A percentile compares a stretch with the other conserved stretches of the same genome.
phyloP scores from a whole-genome alignment of 1,284 basidiomycete genomes.

The Hortiboletus rubellus region DNA sequence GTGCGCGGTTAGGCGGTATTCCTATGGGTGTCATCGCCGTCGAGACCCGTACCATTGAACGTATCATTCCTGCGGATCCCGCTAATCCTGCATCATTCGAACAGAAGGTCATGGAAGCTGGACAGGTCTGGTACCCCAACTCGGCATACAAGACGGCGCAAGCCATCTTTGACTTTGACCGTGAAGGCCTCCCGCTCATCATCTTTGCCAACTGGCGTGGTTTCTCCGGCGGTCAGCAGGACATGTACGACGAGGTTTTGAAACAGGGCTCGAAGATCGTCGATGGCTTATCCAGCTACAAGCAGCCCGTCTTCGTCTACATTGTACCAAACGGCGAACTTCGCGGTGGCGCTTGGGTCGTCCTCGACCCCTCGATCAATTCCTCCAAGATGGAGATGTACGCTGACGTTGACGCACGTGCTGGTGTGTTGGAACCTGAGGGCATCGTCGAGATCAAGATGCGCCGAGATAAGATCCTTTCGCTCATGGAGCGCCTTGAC shows the following conservation, averaged over 20 bases:
- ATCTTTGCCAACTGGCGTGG: slow-evolving; percentile 99
- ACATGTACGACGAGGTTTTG: slow-evolving; percentile 95
- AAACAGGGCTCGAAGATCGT: slow-evolving; percentile 98
- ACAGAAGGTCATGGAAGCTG: slow-evolving; percentile 98
- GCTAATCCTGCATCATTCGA: slow-evolving; percentile 98
- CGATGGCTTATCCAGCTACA: slow-evolving; percentile 95
- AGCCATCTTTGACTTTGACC: slow-evolving; percentile 98
- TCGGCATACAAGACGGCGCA: slow-evolving; percentile 99
- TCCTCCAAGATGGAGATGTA: slow-evolving; percentile 99
- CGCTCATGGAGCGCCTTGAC: slow-evolving; percentile 95
- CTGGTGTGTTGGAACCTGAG: slow-evolving; percentile 97
- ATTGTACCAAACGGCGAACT: slow-evolving; percentile 98
- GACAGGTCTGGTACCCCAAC: slow-evolving; percentile 99
- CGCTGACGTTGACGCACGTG: slow-evolving; percentile 93
- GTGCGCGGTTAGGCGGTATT: slow-evolving; percentile 95
- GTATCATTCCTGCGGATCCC: slow-evolving; percentile 97
- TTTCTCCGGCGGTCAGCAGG: slow-evolving; percentile 99
- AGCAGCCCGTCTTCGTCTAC: slow-evolving; percentile 99
- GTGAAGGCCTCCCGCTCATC: slow-evolving; percentile 94
- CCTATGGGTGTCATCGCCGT: slow-evolving; percentile 98
- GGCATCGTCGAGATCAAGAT: slow-evolving; percentile 95
- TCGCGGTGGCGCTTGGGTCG: slow-evolving; percentile 99
- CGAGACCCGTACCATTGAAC: slow-evolving; percentile 96
- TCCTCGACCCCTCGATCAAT: slow-evolving; percentile 97
- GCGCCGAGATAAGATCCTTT: slow-evolving; percentile 87